phyloP scores from a whole-genome alignment of 495 filamentous ascomycete genomes.

The Penicillium goetzii region DNA sequence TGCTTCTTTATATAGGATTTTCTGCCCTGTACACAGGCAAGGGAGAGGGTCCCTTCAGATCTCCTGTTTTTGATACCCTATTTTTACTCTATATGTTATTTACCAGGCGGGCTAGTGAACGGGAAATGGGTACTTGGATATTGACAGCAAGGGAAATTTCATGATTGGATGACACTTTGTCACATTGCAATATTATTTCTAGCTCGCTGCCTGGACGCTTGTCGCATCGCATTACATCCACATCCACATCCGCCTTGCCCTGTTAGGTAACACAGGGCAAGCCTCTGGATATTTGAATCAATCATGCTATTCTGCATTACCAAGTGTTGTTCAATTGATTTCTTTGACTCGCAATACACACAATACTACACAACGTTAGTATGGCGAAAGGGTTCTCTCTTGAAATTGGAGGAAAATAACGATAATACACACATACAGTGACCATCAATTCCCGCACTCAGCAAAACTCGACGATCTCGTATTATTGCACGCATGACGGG shows the following conservation, averaged over 20 bases:
- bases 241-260: neutral
- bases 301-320: constrained; percentile 13
- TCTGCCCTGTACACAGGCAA: neutral
- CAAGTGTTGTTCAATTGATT: neutral
- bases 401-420: neutral
- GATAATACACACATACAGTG: neutral
- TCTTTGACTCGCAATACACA: neutral
- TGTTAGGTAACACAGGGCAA: too few relatives aligned
- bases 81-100: constrained; percentile 22
- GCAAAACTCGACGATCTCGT: constrained; percentile 18
- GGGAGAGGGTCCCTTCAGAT: constrained; percentile 18
- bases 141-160: constrained; percentile 18
- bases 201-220: neutral
- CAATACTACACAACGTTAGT: neutral
- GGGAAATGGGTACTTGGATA: constrained; percentile 18
- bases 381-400: neutral
- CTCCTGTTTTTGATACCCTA: constrained; percentile 39
- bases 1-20: constrained; percentile 17
- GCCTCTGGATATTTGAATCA: neutral
- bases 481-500: constrained; percentile 29
- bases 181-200: neutral
- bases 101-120: constrained; percentile 19
- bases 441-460: constrained; percentile 15
- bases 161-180: constrained; percentile 7
- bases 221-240: constrained; percentile 14